Percentiles rank a stretch among this genome's conserved stretches.
phyloP scores from a whole-genome alignment of 2,329 filamentous ascomycete genomes.

The Clonostachys solani region DNA sequence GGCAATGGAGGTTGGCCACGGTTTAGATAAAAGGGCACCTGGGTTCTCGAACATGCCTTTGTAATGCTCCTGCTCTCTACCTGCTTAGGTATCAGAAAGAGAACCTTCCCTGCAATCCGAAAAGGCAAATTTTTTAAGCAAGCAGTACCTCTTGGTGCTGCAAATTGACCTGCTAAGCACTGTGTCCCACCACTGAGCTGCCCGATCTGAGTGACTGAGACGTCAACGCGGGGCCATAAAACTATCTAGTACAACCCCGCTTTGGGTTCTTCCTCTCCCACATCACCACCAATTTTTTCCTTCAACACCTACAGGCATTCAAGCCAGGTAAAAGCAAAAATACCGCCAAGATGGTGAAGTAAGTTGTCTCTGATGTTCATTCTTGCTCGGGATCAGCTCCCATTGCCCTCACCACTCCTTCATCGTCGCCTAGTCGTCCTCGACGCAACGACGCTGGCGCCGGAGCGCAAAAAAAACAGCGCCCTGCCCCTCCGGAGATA shows the following conservation, averaged over 20 bases:
- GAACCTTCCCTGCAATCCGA: too few relatives aligned
- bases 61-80: too few relatives aligned
- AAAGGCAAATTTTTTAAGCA: too few relatives aligned
- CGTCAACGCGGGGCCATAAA: slow-evolving; percentile 14
- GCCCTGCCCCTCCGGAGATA: too few relatives aligned
- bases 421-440: neutral
- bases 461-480: too few relatives aligned
- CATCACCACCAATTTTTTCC: slow-evolving; percentile 14
- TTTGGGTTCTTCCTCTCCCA: slow-evolving; percentile 19
- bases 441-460: neutral
- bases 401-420: slow-evolving; percentile 4
- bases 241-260: slow-evolving; percentile 40
- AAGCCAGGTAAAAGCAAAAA: slow-evolving; percentile 44
- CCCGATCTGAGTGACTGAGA: neutral
- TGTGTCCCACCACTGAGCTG: neutral
- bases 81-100: too few relatives aligned
- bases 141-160: too few relatives aligned
- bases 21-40: too few relatives aligned
- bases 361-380: slow-evolving; percentile 44
- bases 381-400: neutral
- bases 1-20: too few relatives aligned
- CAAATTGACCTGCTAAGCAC: neutral
- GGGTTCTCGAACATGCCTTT: too few relatives aligned
- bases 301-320: slow-evolving; percentile 27
- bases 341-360: slow-evolving; percentile 99